These are phyloP conservation scores for Fusarium mangiferae DNA, from an alignment of 2,329 filamentous ascomycete species.

Conservation along the genomic window DNA sequence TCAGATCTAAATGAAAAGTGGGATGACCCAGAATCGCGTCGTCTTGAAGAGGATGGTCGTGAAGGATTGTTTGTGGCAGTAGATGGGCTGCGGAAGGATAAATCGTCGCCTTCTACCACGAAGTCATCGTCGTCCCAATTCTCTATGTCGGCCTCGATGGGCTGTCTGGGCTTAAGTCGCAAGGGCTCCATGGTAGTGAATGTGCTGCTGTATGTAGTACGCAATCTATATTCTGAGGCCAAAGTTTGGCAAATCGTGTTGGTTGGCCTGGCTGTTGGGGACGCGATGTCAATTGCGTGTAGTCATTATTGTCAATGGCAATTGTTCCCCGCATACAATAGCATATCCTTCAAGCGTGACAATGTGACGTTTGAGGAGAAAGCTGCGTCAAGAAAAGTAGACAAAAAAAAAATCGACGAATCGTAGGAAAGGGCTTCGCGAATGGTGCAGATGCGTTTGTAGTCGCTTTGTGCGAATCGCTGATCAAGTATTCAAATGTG, in stretches of 20 bases:
- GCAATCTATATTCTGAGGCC: constrained; percentile 18
- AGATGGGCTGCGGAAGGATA: constrained; percentile 66
- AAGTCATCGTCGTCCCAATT: constrained; percentile 85
- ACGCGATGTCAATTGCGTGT: constrained; percentile 43
- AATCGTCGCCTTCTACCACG: constrained; percentile 74
- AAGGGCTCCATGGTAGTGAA: constrained; percentile 62
- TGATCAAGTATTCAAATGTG: constrained; percentile 23
- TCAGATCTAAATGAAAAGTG: constrained; percentile 85
- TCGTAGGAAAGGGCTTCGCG: constrained; percentile 12
- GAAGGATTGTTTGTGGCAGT: constrained; percentile 55
- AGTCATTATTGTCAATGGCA: constrained; percentile 45
- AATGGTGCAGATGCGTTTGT: constrained; percentile 14
- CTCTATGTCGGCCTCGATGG: constrained; percentile 73
- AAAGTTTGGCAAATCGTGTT: constrained; percentile 23
- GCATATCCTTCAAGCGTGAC: constrained; percentile 38
- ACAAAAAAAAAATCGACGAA: constrained; percentile 23
- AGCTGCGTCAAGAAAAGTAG: constrained; percentile 1
- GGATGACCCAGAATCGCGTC: constrained; percentile 83
- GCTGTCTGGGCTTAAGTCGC: constrained; percentile 62
- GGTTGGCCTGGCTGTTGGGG: constrained; percentile 30
- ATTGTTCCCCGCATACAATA: constrained; percentile 39
- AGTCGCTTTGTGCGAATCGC: constrained; percentile 15
- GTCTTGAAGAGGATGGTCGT: constrained; percentile 54
- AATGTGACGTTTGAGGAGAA: background rate
- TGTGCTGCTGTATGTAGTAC: constrained; percentile 17